phyloP scores from a whole-genome alignment of 2,329 filamentous ascomycete species.

The Beauveria bassiana region DNA sequence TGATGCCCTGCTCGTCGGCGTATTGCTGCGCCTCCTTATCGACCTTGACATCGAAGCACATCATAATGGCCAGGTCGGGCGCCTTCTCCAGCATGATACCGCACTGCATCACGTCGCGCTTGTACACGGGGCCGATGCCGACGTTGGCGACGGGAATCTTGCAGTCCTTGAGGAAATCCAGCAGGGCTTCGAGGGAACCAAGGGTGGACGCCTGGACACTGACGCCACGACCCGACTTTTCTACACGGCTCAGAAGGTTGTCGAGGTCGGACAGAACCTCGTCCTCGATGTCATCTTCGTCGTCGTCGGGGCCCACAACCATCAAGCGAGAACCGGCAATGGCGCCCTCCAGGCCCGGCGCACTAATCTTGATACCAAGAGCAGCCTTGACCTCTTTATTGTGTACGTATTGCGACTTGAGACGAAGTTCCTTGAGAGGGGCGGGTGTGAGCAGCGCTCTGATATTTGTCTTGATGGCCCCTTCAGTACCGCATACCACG shows the following conservation, averaged over 20 bases:
- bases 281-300: slow-evolving; percentile 93
- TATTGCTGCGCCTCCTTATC: slow-evolving; percentile 92
- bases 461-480: slow-evolving; percentile 90
- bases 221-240: slow-evolving; percentile 88
- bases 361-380: slow-evolving; percentile 96
- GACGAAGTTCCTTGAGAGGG: slow-evolving; percentile 83
- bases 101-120: slow-evolving; percentile 93
- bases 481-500: slow-evolving; percentile 93
- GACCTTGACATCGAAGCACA: slow-evolving; percentile 99
- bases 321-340: slow-evolving; percentile 94
- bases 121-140: slow-evolving; percentile 94
- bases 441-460: slow-evolving; percentile 89
- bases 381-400: slow-evolving; percentile 99
- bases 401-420: slow-evolving; percentile 95
- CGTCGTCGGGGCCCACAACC: slow-evolving; percentile 89
- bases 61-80: slow-evolving; percentile 95
- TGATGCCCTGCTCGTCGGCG: slow-evolving; percentile 89
- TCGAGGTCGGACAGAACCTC: slow-evolving; percentile 95
- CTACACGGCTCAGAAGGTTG: slow-evolving; percentile 82
- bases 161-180: slow-evolving; percentile 90
- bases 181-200: slow-evolving; percentile 87
- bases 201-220: slow-evolving; percentile 96
- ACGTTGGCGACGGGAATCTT: slow-evolving; percentile 98
- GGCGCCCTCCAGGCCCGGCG: slow-evolving; percentile 88
- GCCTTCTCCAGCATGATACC: slow-evolving; percentile 95